Evolutionary conservation across 148 eudicot genomes (phyloP).

Genomic region (Dianthus caryophyllus): DNA sequence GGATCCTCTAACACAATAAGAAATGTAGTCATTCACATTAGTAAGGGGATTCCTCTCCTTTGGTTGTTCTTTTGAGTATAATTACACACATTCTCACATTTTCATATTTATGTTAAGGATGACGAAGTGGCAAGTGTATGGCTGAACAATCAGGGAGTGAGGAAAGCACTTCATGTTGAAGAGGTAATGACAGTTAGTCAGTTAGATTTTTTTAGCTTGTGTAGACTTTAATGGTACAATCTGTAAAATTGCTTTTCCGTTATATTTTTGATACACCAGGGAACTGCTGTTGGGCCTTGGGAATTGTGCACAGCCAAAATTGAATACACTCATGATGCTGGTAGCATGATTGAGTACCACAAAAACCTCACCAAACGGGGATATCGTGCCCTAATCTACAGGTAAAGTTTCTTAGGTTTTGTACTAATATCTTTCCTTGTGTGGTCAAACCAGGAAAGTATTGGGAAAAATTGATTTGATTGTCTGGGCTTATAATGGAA

Average conservation of each 20-base stretch:
- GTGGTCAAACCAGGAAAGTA: not conserved
- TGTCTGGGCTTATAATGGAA: not conserved
- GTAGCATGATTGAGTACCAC: slow-evolving; percentile 93
- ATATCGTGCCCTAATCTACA: slow-evolving; percentile 71
- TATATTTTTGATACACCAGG: slow-evolving; percentile 35
- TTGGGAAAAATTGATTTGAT: not conserved
- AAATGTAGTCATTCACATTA: no score
- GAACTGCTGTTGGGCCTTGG: slow-evolving; percentile 55
- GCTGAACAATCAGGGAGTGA: slow-evolving; percentile 70
- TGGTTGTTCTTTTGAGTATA: not conserved
- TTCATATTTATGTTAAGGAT: slow-evolving; percentile 30
- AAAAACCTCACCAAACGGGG: slow-evolving; percentile 74
- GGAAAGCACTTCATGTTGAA: slow-evolving; percentile 83
- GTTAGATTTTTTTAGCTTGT: not conserved
- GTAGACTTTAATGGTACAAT: not conserved
- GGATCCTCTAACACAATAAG: not conserved
- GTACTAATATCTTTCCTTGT: not conserved
- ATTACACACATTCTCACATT: not conserved
- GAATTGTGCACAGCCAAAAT: slow-evolving; percentile 62
- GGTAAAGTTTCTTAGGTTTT: slow-evolving; percentile 32
- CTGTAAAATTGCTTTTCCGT: not conserved
- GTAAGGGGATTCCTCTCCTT: no score
- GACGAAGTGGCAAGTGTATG: slow-evolving; percentile 73
- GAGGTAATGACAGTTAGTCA: slow-evolving; percentile 29
- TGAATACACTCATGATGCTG: slow-evolving; percentile 57